These are phyloP conservation scores for Leccinum idahoense DNA, from an alignment of 1,284 basidiomycete genomes.

Conservation along the genomic window DNA sequence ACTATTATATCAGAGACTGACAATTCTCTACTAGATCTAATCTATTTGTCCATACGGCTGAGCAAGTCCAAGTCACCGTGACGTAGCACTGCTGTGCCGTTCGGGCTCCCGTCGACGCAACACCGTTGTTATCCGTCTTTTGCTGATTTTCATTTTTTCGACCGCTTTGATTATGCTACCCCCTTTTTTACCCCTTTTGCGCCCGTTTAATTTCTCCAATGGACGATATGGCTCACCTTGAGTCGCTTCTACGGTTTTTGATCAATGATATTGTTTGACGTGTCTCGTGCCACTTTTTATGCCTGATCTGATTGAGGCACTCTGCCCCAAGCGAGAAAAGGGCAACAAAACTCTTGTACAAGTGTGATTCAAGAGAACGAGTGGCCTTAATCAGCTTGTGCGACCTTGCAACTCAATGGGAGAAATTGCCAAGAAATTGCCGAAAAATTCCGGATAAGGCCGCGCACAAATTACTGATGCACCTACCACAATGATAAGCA, in stretches of 20 bases:
- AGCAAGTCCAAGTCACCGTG: slow-evolving; percentile 1
- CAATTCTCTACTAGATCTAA: slow-evolving; percentile 2
- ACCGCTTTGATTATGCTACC: too few species aligned
- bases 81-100: too few species aligned
- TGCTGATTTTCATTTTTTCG: too few species aligned
- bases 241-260: not conserved
- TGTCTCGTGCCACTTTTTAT: not conserved
- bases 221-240: not conserved
- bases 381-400: not conserved
- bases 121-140: too few species aligned
- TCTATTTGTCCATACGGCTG: not conserved
- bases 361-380: not conserved
- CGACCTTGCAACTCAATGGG: not conserved
- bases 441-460: not conserved
- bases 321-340: not conserved
- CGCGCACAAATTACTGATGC: not conserved
- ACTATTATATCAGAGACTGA: not conserved
- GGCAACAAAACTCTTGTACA: not conserved
- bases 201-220: not conserved
- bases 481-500: too few species aligned
- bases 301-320: not conserved
- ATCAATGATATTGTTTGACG: not conserved
- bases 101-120: too few species aligned
- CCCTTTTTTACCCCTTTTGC: not conserved
- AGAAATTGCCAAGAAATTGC: not conserved